phyloP scores from a whole-genome alignment of 108 stramenopile genomes.

The Schizochytrium sp. region DNA sequence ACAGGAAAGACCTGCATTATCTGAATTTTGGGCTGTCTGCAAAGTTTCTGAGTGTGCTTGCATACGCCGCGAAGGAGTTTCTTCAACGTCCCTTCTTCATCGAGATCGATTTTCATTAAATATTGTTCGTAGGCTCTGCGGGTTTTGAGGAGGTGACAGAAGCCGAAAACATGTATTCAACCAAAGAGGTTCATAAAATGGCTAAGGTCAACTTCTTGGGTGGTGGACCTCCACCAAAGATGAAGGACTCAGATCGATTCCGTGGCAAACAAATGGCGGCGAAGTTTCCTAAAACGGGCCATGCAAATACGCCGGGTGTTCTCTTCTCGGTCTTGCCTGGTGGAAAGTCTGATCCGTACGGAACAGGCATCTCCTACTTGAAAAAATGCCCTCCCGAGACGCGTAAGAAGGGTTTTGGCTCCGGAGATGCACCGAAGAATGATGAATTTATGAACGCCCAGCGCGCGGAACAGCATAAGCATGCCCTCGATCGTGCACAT shows the following conservation, averaged over 20 bases:
- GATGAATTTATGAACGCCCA: constrained; percentile 25
- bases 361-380: not conserved
- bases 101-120: no score
- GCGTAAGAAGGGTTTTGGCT: constrained; percentile 39
- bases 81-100: no score
- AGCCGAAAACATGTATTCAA: constrained; percentile 38
- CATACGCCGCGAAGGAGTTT: no score
- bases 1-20: no score
- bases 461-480: constrained; percentile 56
- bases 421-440: constrained; percentile 19
- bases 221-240: not conserved
- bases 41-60: no score
- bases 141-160: not conserved
- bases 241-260: not conserved
- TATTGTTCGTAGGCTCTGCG: no score
- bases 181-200: constrained; percentile 46
- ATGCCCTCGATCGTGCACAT: not conserved
- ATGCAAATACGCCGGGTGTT: not conserved
- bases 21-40: no score
- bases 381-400: not conserved
- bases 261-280: constrained; percentile 30
- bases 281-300: constrained; percentile 14
- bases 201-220: constrained; percentile 27
- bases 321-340: constrained; percentile 23
- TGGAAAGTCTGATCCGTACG: constrained; percentile 38